Conservation (phyloP, 1,284 basidiomycete species). For the Ustilago curta region DNA sequence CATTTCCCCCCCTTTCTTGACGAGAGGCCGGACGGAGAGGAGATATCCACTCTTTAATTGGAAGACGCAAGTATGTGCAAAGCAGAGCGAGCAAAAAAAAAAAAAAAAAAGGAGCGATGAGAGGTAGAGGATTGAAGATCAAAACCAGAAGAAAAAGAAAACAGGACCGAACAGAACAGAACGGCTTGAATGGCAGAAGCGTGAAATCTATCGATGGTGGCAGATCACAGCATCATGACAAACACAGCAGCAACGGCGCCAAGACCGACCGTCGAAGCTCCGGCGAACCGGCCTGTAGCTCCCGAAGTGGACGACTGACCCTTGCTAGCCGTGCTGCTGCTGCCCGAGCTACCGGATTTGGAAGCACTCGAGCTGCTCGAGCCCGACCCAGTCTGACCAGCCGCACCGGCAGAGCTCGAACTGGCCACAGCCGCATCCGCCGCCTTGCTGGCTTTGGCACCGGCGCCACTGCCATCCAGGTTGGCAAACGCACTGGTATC, state of each 20-base stretch:
- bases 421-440: conserved; percentile 18
- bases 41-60: background rate
- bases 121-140: background rate
- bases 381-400: background rate
- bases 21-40: conserved; percentile 2
- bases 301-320: conserved; percentile 31
- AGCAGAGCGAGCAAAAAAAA: background rate
- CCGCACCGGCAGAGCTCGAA: conserved; percentile 1
- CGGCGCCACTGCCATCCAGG: conserved; percentile 33
- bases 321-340: conserved; percentile 11
- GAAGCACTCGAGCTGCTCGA: conserved; percentile 2
- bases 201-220: background rate
- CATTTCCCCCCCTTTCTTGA: too few species aligned
- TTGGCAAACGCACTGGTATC: conserved; percentile 41
- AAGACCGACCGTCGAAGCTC: conserved; percentile 33
- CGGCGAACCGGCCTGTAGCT: conserved; percentile 18
- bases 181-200: conserved; percentile 8
- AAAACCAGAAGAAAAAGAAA: background rate
- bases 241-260: conserved; percentile 39
- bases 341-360: too few species aligned
- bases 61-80: background rate
- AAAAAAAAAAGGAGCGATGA: conserved; percentile 4
- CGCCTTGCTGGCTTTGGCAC: conserved; percentile 18
- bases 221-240: conserved; percentile 30
- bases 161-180: background rate